Conservation (phyloP, 163 green algal species). For the Volvox carteri region DNA sequence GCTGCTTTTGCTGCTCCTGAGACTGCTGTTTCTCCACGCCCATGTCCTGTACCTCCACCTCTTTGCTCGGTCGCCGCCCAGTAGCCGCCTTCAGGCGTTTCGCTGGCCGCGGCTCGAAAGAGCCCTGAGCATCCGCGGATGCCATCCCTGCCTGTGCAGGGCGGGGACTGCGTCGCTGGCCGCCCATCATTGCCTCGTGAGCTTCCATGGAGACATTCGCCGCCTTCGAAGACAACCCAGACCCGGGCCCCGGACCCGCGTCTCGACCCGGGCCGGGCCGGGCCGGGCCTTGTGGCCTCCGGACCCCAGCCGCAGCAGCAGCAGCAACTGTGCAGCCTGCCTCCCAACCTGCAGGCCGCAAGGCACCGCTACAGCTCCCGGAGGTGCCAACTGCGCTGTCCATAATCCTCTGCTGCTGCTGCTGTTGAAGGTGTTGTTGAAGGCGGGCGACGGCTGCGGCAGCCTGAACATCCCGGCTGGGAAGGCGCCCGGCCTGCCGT, state of each 20-base stretch:
- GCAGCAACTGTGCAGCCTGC: background rate
- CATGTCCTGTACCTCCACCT: too few species aligned
- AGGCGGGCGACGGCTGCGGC: too few species aligned
- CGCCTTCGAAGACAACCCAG: background rate
- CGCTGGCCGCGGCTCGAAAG: background rate
- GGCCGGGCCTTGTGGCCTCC: background rate
- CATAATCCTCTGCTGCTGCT: too few species aligned
- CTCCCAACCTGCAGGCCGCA: background rate
- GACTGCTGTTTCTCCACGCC: too few species aligned
- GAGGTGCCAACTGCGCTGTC: too few species aligned
- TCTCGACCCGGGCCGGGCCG: background rate
- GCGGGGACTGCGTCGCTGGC: background rate
- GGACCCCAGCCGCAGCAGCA: too few species aligned
- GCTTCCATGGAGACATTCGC: background rate
- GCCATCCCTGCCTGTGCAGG: background rate
- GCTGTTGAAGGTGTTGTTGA: too few species aligned
- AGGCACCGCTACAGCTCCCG: too few species aligned
- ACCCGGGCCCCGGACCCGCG: too few species aligned
- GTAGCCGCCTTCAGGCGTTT: background rate
- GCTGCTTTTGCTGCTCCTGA: conserved; percentile 4
- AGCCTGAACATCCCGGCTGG: too few species aligned
- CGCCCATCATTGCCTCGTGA: background rate
- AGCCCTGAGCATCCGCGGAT: background rate
- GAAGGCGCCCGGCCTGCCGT: too few species aligned
- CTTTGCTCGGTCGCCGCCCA: too few species aligned